Conservation (phyloP, 345 rosid species). For the Tarenaya hassleriana region DNA sequence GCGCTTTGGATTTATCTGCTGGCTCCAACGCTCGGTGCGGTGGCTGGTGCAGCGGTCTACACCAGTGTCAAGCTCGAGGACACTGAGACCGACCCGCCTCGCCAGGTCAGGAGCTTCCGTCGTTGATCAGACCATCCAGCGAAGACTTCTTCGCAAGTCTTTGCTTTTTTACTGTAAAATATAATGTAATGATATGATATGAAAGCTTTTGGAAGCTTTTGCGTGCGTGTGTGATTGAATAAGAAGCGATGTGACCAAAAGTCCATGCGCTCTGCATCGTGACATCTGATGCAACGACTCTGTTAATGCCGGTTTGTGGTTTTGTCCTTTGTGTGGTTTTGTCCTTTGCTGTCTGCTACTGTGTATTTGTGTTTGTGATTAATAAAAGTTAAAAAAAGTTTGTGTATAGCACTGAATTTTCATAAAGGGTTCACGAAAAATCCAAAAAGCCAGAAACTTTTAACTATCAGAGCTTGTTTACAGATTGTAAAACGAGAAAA, state of each 20-base stretch:
- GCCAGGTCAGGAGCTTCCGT: constrained; percentile 77
- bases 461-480: too few species aligned
- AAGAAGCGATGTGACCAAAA: constrained; percentile 26
- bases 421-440: too few species aligned
- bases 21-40: constrained; percentile 86
- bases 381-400: too few species aligned
- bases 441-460: too few species aligned
- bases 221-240: constrained; percentile 10
- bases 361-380: background rate
- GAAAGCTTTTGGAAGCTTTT: constrained; percentile 16
- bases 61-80: constrained; percentile 72
- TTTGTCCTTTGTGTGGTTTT: background rate
- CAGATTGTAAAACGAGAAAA: too few species aligned
- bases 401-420: too few species aligned
- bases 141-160: constrained; percentile 10
- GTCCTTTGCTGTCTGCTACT: too few species aligned
- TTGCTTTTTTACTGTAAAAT: constrained; percentile 16
- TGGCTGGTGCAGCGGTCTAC: constrained; percentile 72
- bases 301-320: too few species aligned
- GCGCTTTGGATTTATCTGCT: constrained; percentile 71
- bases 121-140: constrained; percentile 32
- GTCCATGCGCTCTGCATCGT: constrained; percentile 11
- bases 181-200: constrained; percentile 9
- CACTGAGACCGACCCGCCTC: constrained; percentile 51
- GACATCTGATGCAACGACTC: background rate